Evolutionary conservation across 1,284 basidiomycete genomes (phyloP).

Genomic region (Phlebopus sp.): DNA sequence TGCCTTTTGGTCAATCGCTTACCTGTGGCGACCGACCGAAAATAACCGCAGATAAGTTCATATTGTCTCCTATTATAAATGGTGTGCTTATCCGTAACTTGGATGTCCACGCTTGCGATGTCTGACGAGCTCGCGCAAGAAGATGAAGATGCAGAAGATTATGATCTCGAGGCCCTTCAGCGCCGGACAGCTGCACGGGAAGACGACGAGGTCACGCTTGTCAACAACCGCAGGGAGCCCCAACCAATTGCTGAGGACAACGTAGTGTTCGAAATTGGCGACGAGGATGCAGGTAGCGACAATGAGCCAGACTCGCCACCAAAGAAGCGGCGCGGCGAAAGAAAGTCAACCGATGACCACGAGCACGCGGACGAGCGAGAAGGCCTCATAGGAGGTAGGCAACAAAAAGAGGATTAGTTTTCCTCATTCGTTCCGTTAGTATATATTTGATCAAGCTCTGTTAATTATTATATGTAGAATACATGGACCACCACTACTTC

Average conservation of each 20-base stretch:
- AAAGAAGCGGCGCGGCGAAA: conserved; percentile 47
- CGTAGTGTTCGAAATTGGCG: conserved; percentile 91
- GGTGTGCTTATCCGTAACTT: conserved; percentile 25
- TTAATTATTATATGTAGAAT: conserved; percentile 48
- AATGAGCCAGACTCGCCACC: conserved; percentile 54
- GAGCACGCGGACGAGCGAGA: conserved; percentile 55
- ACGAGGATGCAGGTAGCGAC: conserved; percentile 70
- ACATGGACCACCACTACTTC: conserved; percentile 34
- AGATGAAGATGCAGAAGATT: conserved; percentile 91
- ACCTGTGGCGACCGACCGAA: conserved; percentile 90
- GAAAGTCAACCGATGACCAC: conserved; percentile 47
- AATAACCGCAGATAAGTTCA: conserved; percentile 84
- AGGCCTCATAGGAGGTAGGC: conserved; percentile 52
- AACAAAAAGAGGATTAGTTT: conserved; percentile 27
- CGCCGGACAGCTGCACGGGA: conserved; percentile 49
- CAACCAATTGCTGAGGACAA: conserved; percentile 59
- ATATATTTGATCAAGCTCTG: conserved; percentile 9
- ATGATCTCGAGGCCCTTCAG: conserved; percentile 78
- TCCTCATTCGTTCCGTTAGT: conserved; percentile 8
- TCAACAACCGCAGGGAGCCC: conserved; percentile 49
- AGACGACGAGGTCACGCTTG: conserved; percentile 65
- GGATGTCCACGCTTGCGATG: conserved; percentile 68
- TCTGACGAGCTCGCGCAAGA: conserved; percentile 85
- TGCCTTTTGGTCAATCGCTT: conserved; percentile 82
- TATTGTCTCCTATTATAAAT: conserved; percentile 1